Evolutionary conservation across 2,329 filamentous ascomycete species (phyloP).

Genomic region (Sphaerulina vaccinii): DNA sequence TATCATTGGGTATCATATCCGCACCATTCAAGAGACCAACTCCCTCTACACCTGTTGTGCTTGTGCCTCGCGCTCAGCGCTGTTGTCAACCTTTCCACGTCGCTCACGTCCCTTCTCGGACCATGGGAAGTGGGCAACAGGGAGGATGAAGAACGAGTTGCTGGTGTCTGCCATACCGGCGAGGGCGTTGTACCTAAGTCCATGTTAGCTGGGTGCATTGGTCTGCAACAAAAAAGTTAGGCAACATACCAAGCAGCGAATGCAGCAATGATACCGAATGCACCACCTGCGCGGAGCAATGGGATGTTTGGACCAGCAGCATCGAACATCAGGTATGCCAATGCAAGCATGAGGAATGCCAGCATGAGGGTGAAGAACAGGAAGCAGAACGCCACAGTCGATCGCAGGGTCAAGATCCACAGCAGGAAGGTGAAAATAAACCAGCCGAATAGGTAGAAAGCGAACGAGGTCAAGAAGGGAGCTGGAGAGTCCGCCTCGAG

Average conservation of each 20-base stretch:
- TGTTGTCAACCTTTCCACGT: slow-evolving; percentile 51
- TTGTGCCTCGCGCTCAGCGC: slow-evolving; percentile 10
- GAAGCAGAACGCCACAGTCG: slow-evolving; percentile 58
- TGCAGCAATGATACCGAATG: slow-evolving; percentile 53
- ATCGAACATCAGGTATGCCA: slow-evolving; percentile 52
- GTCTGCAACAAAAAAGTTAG: neutral
- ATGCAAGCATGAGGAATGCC: slow-evolving; percentile 58
- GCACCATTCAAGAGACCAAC: neutral
- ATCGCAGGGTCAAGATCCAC: slow-evolving; percentile 54
- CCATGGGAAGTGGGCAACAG: slow-evolving; percentile 94
- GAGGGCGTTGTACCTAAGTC: slow-evolving; percentile 49
- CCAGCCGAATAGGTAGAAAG: slow-evolving; percentile 60
- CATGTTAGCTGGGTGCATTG: neutral
- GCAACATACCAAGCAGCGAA: slow-evolving; percentile 50
- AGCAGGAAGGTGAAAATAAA: slow-evolving; percentile 60
- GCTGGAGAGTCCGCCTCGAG: slow-evolving; percentile 43
- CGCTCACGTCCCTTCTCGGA: slow-evolving; percentile 69
- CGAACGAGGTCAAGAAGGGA: slow-evolving; percentile 54
- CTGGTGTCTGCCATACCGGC: slow-evolving; percentile 56
- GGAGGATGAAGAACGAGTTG: slow-evolving; percentile 83
- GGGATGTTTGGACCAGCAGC: slow-evolving; percentile 41
- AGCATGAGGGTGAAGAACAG: slow-evolving; percentile 60
- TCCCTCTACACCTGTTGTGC: slow-evolving; percentile 22
- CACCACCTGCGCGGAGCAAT: slow-evolving; percentile 54
- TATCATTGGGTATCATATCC: slow-evolving; percentile 11